Conservation (phyloP, 345 rosid species). For the Camelina laxa region DNA sequence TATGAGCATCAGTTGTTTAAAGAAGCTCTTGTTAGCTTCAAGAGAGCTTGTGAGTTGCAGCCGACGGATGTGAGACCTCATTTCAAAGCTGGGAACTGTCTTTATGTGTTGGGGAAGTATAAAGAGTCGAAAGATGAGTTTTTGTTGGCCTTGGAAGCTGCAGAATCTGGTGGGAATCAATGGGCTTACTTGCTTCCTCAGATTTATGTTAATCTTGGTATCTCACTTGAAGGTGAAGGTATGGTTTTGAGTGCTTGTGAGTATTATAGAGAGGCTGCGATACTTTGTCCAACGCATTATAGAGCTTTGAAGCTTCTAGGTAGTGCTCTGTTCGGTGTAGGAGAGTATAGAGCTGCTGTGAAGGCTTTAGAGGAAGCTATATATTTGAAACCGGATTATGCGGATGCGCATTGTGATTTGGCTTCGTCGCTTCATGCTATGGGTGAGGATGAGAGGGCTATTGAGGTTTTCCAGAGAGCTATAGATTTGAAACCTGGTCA, state of each 20-base stretch:
- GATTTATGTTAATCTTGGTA: constrained; percentile 93
- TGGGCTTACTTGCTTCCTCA: constrained; percentile 96
- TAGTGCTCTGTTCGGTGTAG: constrained; percentile 96
- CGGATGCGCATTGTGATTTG: constrained; percentile 97
- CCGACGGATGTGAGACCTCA: constrained; percentile 92
- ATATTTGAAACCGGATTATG: constrained; percentile 88
- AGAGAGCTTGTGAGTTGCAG: constrained; percentile 94
- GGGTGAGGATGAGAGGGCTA: constrained; percentile 93
- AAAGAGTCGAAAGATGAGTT: constrained; percentile 90
- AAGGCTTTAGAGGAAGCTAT: constrained; percentile 98
- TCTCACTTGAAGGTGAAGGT: constrained; percentile 96
- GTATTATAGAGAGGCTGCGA: constrained; percentile 97
- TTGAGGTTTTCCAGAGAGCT: constrained; percentile 94
- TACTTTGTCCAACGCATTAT: constrained; percentile 93
- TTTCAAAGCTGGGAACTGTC: constrained; percentile 90
- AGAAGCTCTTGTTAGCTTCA: constrained; percentile 88
- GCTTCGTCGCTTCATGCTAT: constrained; percentile 91
- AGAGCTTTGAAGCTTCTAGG: constrained; percentile 96
- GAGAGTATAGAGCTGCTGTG: constrained; percentile 94
- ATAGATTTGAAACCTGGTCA: constrained; percentile 95
- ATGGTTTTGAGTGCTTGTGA: constrained; percentile 98
- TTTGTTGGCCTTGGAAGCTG: constrained; percentile 81
- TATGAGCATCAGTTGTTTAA: constrained; percentile 86
- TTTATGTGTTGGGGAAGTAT: constrained; percentile 74
- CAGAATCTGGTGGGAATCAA: constrained; percentile 90